phyloP scores from a whole-genome alignment of 306 rosid species.

The Medicago arabica region DNA sequence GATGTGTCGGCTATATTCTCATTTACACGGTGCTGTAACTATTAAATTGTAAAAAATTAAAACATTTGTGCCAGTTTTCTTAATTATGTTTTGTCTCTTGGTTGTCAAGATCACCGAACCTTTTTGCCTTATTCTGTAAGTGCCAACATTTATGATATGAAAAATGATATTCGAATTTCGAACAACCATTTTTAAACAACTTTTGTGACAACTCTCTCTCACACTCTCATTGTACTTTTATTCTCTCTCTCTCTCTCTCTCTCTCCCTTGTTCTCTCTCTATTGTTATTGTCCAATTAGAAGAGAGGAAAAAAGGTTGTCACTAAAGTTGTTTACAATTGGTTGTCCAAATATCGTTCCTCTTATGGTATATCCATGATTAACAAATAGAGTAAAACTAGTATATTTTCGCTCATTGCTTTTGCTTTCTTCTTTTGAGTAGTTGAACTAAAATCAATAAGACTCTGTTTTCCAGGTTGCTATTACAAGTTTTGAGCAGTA shows the following conservation, averaged over 20 bases:
- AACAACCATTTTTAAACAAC: no score
- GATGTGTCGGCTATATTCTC: neutral
- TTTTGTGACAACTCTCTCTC: no score
- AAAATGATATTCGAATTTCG: no score
- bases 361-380: neutral
- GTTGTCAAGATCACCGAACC: neutral
- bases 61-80: neutral
- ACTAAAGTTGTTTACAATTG: no score
- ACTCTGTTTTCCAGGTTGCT: slow-evolving; percentile 51
- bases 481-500: slow-evolving; percentile 20
- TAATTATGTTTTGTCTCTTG: neutral
- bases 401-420: slow-evolving; percentile 12
- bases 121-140: neutral
- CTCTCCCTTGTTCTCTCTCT: no score
- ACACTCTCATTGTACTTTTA: no score
- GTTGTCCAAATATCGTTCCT: no score
- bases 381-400: neutral
- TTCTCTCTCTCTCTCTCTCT: no score
- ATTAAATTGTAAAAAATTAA: neutral
- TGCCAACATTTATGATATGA: neutral
- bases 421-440: neutral
- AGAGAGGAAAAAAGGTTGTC: no score
- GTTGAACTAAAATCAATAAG: slow-evolving; percentile 22
- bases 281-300: no score
- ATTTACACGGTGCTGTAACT: neutral